These are phyloP conservation scores for Pseudogymnoascus sp. DNA, from an alignment of 2,329 filamentous ascomycete species.

Conservation along the genomic window DNA sequence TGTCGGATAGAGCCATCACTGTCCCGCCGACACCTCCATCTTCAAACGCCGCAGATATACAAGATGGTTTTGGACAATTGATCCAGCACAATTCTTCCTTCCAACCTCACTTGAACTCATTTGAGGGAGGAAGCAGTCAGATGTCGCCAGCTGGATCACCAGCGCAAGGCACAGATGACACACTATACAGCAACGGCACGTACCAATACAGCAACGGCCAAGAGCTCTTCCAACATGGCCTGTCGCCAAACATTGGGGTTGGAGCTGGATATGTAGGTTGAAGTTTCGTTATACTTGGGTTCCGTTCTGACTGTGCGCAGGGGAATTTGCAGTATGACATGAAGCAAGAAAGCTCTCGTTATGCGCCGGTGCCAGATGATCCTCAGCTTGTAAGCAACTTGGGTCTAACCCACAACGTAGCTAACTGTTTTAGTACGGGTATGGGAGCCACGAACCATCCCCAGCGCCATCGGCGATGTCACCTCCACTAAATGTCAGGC, in stretches of 20 bases:
- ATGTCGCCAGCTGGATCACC: neutral
- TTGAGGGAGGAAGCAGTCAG: neutral
- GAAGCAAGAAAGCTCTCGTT: neutral
- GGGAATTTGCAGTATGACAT: neutral
- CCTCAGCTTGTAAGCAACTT: neutral
- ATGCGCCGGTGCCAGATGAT: neutral
- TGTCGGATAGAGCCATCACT: neutral
- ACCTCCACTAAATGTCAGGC: slow-evolving; percentile 17
- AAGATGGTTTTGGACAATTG: neutral
- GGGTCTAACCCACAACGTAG: neutral
- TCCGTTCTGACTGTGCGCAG: neutral
- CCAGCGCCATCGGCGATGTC: slow-evolving; percentile 38
- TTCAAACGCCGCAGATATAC: neutral
- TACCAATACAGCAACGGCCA: neutral
- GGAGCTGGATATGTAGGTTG: neutral
- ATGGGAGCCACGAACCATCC: slow-evolving; percentile 45
- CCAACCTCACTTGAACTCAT: neutral
- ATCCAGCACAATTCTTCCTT: neutral
- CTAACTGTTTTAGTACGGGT: slow-evolving; percentile 28
- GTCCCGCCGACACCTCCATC: neutral
- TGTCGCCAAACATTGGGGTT: neutral
- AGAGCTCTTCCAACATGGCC: neutral
- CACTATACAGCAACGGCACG: neutral
- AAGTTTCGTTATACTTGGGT: neutral
- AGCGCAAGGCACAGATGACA: neutral